A percentile compares a stretch with the other conserved stretches of the same genome.
These are phyloP conservation scores for Puccinia coronata DNA, from an alignment of 1,284 basidiomycete genomes.

Conservation along the genomic window DNA sequence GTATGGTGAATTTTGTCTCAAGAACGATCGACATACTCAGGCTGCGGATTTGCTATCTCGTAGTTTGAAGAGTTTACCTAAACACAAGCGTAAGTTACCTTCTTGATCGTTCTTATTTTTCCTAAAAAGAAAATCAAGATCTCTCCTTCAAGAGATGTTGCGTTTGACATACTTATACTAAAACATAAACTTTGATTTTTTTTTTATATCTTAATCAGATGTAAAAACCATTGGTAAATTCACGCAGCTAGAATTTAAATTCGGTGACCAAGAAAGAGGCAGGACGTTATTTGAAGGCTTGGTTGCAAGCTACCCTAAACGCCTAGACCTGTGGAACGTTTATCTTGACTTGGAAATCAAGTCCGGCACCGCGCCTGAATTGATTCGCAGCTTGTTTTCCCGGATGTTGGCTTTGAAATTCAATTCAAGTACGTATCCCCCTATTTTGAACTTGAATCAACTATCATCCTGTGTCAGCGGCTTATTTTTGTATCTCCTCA, in stretches of 20 bases:
- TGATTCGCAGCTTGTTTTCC: conserved; percentile 79
- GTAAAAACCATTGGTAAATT: conserved; percentile 92
- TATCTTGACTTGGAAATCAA: conserved; percentile 94
- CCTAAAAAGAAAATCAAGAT: not conserved
- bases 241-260: conserved; percentile 90
- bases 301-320: conserved; percentile 87
- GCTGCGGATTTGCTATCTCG: conserved; percentile 62
- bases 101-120: conserved; percentile 10
- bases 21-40: not conserved
- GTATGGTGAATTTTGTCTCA: conserved; percentile 47
- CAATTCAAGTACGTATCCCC: conserved; percentile 73
- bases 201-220: conserved; percentile 67
- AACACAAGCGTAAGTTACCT: conserved; percentile 76
- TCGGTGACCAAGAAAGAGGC: conserved; percentile 89
- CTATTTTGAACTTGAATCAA: conserved; percentile 26
- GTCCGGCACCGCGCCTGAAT: conserved; percentile 63
- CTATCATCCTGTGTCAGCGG: no score
- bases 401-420: conserved; percentile 87
- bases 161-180: not conserved
- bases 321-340: conserved; percentile 92
- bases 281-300: conserved; percentile 96
- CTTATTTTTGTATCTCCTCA: no score
- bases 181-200: not conserved
- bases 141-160: not conserved
- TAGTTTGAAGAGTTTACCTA: conserved; percentile 86